Evolutionary conservation across 1,139 yeast genomes (phyloP).

Genomic region (Entelexis paramagnoliae): DNA sequence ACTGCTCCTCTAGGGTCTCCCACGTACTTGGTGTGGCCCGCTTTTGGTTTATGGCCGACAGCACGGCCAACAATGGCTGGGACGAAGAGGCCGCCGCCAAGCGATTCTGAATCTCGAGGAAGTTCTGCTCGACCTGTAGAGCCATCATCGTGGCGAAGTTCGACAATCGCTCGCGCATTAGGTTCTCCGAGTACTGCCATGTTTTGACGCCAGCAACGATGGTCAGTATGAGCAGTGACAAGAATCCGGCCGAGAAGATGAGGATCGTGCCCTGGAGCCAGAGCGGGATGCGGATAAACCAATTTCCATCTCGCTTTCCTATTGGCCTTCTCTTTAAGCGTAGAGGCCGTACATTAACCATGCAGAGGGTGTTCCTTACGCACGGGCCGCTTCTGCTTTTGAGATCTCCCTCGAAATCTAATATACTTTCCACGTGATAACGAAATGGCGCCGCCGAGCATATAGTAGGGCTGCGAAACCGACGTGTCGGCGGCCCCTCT

Average conservation of each 20-base stretch:
- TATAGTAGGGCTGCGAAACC: background rate
- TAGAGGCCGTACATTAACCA: background rate
- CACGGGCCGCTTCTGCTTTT: background rate
- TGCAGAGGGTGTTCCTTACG: background rate
- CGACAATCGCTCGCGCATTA: conserved; percentile 20
- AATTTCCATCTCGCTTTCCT: conserved; percentile 9
- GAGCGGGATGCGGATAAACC: conserved; percentile 23
- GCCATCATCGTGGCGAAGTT: conserved; percentile 19
- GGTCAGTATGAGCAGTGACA: conserved; percentile 67
- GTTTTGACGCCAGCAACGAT: conserved; percentile 44
- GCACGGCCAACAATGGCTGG: background rate
- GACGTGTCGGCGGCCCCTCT: background rate
- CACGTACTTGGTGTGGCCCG: conserved; percentile 5
- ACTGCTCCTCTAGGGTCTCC: conserved; percentile 9
- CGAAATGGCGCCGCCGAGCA: background rate
- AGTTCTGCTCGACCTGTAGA: conserved; percentile 13
- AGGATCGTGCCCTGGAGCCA: conserved; percentile 65
- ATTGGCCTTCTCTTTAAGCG: background rate
- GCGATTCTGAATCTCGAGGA: background rate
- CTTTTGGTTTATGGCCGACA: conserved; percentile 1
- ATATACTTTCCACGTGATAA: background rate
- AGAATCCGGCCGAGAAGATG: conserved; percentile 63
- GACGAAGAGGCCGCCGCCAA: conserved; percentile 15
- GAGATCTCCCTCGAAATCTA: background rate
- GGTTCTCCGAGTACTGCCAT: conserved; percentile 20